phyloP scores from a whole-genome alignment of 179 eudicot species.

The Beta corolliflora region DNA sequence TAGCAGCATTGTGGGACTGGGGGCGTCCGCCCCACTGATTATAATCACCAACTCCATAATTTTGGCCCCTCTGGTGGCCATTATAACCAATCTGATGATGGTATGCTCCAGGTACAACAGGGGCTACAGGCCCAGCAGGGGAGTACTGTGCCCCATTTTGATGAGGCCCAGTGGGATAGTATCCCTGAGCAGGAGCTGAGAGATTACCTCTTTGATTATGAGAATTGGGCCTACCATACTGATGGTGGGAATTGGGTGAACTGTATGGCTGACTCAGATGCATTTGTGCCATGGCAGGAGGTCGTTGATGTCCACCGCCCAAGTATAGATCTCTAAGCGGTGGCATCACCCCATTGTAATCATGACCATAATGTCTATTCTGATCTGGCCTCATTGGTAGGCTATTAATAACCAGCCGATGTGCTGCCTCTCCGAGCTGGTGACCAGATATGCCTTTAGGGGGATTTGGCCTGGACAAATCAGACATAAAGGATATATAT shows the following conservation, averaged over 20 bases:
- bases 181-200: constrained; percentile 31
- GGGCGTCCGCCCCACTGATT: constrained; percentile 44
- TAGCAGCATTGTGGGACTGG: constrained; percentile 34
- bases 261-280: constrained; percentile 36
- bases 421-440: constrained; percentile 90
- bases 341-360: constrained; percentile 21
- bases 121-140: constrained; percentile 31
- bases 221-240: constrained; percentile 34
- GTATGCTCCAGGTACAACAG: constrained; percentile 33
- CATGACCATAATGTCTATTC: constrained; percentile 35
- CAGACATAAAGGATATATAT: too few relatives aligned
- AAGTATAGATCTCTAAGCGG: constrained; percentile 32
- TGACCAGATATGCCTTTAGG: constrained; percentile 65
- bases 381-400: constrained; percentile 50
- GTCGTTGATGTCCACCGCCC: constrained; percentile 32
- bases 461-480: constrained; percentile 43
- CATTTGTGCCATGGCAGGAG: constrained; percentile 20
- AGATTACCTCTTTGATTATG: constrained; percentile 34
- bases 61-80: constrained; percentile 34
- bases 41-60: constrained; percentile 44
- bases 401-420: constrained; percentile 75
- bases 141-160: constrained; percentile 34
- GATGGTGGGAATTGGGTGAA: constrained; percentile 30
- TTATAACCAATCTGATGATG: constrained; percentile 37
- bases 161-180: constrained; percentile 36